These are phyloP conservation scores for Phallus indusiatus DNA, from an alignment of 768 basidiomycete genomes.

Conservation along the genomic window DNA sequence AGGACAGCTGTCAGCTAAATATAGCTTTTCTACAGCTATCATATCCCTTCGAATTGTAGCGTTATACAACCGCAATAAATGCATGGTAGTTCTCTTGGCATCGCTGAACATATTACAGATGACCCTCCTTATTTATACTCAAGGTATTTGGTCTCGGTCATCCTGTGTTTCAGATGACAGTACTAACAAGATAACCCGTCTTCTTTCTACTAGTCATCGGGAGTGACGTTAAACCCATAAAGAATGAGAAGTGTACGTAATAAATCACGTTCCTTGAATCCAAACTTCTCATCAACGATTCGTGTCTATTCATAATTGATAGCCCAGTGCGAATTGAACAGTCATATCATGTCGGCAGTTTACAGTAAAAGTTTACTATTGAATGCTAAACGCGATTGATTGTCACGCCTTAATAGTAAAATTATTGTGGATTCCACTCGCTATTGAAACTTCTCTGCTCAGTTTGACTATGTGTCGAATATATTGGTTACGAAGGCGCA, in stretches of 20 bases:
- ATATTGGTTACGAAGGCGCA: not conserved
- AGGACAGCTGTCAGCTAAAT: too few species aligned
- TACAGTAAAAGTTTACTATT: not conserved
- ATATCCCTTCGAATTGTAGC: not conserved
- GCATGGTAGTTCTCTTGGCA: not conserved
- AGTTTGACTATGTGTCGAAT: not conserved
- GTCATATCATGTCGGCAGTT: not conserved
- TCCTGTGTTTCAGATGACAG: not conserved
- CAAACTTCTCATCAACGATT: too few species aligned
- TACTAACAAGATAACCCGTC: too few species aligned
- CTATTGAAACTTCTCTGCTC: not conserved
- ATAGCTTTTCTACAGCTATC: not conserved
- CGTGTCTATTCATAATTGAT: too few species aligned
- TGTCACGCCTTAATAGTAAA: not conserved
- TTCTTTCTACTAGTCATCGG: too few species aligned
- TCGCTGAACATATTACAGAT: not conserved
- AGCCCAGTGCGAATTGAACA: not conserved
- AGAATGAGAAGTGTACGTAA: too few species aligned
- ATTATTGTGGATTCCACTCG: not conserved
- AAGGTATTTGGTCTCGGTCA: not conserved
- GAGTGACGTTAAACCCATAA: too few species aligned
- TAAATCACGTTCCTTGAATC: too few species aligned
- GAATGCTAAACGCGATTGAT: not conserved
- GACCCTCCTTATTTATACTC: not conserved
- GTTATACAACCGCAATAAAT: not conserved